Base-by-base conservation (phyloP, 78 protist species). In the Chrysochromulina parva region DNA sequence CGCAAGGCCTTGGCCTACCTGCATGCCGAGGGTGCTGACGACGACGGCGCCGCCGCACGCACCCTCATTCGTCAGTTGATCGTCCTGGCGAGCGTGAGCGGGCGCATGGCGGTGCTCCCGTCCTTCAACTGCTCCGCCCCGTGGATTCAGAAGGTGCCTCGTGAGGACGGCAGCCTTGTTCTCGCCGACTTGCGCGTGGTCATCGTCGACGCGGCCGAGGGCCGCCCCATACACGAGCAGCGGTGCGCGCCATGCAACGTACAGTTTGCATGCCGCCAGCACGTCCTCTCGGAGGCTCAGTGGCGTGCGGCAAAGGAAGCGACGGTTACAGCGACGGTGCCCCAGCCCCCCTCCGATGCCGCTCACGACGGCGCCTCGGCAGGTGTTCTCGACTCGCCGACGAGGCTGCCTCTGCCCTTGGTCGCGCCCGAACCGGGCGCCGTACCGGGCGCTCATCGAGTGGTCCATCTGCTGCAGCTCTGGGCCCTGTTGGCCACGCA, bases 41-140 rank as follows among this genome's bases (percentile, higher is more conserved):
- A 71, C 80, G 52, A 38, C 38, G 80, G 80, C 55, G 52, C 52
- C n/a, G 80, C 80, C n/a, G 80, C 80, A 52, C 47, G 80, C 16
- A 19, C 22, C 52, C 52, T 71, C 17, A 38, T 71, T 13, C 80
- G 52, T 3, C 6, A 14, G 52, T 52, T 71, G 47, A 13, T 71
- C 80, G 4, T 6, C 19, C 38, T 38, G 13, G 80, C 80, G 3
- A 16, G 52, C 52, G 3, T 71, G 22, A 24, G 7, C 24, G 62
- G 62, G 62, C 62, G 62, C 62, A 58, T 58, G 62, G 62, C 62
- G 3, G 80, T 71, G 80, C 80, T 71, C 52, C 80, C 80, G 11
- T 24, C 80, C 26, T 71, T 71, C 52, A 71, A 71, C 80, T 71
- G 80, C 80, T 71, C 80, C 14, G 47, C 80, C 52, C 80, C 52